phyloP scores from a whole-genome alignment of 768 basidiomycete genomes.

The Mycena venus region DNA sequence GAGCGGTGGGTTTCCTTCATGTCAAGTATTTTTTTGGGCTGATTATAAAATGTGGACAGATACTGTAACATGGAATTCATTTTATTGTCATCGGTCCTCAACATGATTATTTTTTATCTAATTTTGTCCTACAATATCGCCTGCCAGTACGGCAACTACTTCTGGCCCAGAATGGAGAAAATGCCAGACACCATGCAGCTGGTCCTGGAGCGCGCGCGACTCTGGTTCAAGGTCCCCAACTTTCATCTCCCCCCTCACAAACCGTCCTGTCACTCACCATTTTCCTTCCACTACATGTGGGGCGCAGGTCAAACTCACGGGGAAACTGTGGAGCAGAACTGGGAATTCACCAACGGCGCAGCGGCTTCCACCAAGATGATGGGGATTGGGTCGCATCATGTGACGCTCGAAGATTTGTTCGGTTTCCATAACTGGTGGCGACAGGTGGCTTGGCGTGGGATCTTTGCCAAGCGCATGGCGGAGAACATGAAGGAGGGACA shows the following conservation, averaged over 20 bases:
- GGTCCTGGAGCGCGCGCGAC: background rate
- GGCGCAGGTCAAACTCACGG: background rate
- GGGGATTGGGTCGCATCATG: background rate
- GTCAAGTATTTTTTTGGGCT: background rate
- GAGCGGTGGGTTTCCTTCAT: constrained; percentile 9
- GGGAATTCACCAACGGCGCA: too few relatives aligned
- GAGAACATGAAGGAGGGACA: background rate
- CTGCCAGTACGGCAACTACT: constrained; percentile 18
- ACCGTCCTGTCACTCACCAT: background rate
- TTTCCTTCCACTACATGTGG: constrained; percentile 3
- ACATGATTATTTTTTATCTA: background rate
- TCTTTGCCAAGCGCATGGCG: background rate
- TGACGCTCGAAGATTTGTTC: background rate
- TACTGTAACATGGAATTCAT: constrained; percentile 36
- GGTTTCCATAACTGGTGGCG: background rate
- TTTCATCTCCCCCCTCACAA: constrained; percentile 8
- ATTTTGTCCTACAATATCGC: constrained; percentile 34
- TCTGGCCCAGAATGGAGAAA: constrained; percentile 1
- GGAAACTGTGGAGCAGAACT: too few relatives aligned
- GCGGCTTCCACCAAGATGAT: background rate
- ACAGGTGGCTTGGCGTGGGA: background rate
- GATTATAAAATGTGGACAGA: background rate
- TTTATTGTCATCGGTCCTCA: constrained; percentile 14
- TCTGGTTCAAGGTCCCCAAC: constrained; percentile 7
- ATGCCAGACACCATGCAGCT: too few relatives aligned